Base-by-base conservation (phyloP, 2,329 filamentous ascomycete genomes). In the Cladophialophora yegresii region DNA sequence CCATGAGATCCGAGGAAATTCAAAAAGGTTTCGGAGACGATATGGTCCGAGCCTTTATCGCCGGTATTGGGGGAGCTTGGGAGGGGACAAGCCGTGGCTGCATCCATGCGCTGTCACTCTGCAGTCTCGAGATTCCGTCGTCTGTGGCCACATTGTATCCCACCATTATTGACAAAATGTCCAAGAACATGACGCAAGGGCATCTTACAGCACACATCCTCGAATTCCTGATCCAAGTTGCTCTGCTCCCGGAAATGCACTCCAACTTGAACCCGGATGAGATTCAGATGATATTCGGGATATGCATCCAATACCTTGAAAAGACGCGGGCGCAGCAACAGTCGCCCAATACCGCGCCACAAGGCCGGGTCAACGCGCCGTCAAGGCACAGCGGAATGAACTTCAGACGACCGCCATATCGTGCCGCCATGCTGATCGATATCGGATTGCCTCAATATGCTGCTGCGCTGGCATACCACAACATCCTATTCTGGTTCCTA, bases 401-500 rank as follows among this genome's bases (percentile, higher is more conserved):
- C 45, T 67, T 67, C 20, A 62, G 62, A 23, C 65, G 67, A 23
- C 67, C 65, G 32, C 68, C 67, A 45, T 71, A 71, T 50, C 62
- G 70, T 51, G 70, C 74, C 64, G 78, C 77, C 62, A 74, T 68
- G 58, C 78, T 79, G 61, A 72, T 80, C 67, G 82, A 87, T 7
- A 90, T 95, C 66, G 91, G 95, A 69, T 82, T 96, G 56, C 92
- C 93, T 4, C 90, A 95, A 76, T 99, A 99, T 75, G 91, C 99
- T 28, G 95, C 96, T 75, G 90, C 92, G 1, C 81, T 98, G 58
- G 93, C 93, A 8, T 96, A 96, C 74, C 93, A 98, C 75, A 92
- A 96, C 71, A 93, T 99, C 69, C 89, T 92, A 1, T 97, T 96
- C 74, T 99, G 95, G 95, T 99, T 98, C 75, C 83, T 99, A 70